Evolutionary conservation across 2,329 filamentous ascomycete genomes (phyloP).

Genomic region (Drechslerella stenobrocha): DNA sequence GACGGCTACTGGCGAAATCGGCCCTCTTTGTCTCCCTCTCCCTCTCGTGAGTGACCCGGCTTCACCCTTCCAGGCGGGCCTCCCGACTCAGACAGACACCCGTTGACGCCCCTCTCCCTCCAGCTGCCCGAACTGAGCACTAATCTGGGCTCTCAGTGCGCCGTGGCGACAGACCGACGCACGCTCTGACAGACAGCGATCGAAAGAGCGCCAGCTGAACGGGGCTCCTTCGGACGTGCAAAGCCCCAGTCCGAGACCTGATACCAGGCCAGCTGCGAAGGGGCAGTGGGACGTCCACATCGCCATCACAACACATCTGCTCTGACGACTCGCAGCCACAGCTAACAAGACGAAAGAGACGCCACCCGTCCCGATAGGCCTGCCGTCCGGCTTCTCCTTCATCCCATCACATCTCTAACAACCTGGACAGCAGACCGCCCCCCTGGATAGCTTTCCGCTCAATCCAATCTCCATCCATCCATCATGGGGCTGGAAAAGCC

Average conservation of each 20-base stretch:
- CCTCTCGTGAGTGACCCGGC: constrained; percentile 2
- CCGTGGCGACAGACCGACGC: constrained; percentile 4
- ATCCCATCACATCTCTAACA: background rate
- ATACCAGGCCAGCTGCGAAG: too few species aligned
- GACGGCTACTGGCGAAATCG: background rate
- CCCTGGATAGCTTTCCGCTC: too few species aligned
- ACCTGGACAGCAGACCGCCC: too few species aligned
- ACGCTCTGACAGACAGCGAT: background rate
- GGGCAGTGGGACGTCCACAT: background rate
- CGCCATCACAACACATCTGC: constrained; percentile 7
- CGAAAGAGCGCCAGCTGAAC: background rate
- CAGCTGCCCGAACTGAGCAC: constrained; percentile 7
- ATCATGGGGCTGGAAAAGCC: constrained; percentile 41
- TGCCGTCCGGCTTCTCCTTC: background rate
- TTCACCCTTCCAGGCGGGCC: background rate
- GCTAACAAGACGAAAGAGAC: background rate
- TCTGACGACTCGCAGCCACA: background rate
- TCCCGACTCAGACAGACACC: background rate
- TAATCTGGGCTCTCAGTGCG: background rate
- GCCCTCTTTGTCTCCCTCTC: constrained; percentile 1
- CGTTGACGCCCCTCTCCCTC: constrained; percentile 2
- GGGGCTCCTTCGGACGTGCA: too few species aligned
- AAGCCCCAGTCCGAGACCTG: too few species aligned
- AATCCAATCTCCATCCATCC: background rate
- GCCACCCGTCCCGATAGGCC: background rate